Conservation (phyloP, 257 asterid genomes). For the Penstemon barbatus region DNA sequence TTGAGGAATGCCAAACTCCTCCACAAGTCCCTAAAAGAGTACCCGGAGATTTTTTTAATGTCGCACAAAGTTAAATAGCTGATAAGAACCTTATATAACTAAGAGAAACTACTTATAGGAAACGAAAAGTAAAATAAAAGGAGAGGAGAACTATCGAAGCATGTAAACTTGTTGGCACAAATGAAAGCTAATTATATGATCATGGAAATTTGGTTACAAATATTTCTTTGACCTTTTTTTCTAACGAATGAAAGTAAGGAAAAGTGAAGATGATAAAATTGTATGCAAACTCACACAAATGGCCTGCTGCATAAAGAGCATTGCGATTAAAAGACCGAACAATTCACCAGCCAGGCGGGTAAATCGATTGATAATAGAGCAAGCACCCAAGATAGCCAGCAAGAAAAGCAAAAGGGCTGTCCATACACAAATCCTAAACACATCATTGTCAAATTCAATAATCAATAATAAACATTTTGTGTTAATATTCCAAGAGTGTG, state of each 20-base stretch:
- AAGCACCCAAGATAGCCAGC: constrained; percentile 92
- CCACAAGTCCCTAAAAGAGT: constrained; percentile 74
- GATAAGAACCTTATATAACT: constrained; percentile 16
- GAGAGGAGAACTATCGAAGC: not conserved
- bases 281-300: constrained; percentile 65
- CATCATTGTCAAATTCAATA: constrained; percentile 23
- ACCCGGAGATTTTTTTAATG: constrained; percentile 10
- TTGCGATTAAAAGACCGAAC: constrained; percentile 91
- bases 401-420: constrained; percentile 87
- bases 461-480: constrained; percentile 17
- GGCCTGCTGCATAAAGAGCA: constrained; percentile 99
- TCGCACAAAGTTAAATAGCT: constrained; percentile 10
- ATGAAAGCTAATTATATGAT: not conserved
- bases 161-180: not conserved
- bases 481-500: constrained; percentile 21
- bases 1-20: constrained; percentile 82
- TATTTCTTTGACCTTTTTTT: not conserved
- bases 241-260: constrained; percentile 5
- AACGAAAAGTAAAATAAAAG: not conserved
- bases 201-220: not conserved
- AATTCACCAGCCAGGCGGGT: constrained; percentile 97
- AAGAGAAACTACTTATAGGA: not conserved
- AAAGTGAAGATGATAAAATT: constrained; percentile 19
- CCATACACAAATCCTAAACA: constrained; percentile 94
- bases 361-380: constrained; percentile 90